Evolutionary conservation across 202 grass and related monocot genomes (phyloP), one percentile per base, ranked within the genome.

Genomic region (Zoysia matrella): DNA sequence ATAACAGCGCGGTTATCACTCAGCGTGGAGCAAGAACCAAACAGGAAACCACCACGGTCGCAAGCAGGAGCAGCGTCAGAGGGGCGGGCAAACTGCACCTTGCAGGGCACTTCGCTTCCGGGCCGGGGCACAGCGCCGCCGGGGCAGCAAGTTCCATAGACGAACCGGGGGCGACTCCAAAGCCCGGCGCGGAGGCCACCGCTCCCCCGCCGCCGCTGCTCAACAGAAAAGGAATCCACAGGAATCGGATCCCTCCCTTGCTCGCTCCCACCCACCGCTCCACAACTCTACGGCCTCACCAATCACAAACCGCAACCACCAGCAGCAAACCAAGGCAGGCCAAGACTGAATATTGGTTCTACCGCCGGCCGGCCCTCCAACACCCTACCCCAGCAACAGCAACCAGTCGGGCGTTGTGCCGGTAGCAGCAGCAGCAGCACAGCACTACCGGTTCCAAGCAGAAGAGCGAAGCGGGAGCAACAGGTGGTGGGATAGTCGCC

Each of bases 121-220:
- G 73, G 7, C 49, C 64, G 70, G 56, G 69, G 84, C 49, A 8
- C 65, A 1, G 30, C 30, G 80, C 56, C 18, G 65, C 74, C 55
- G 62, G 44, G 30, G 69, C 42, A 7, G 69, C 88, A 83, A 72
- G 50, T 87, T 86, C 88, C 88, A 90, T 90, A 87, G 75, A 90
- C 65, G 30, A 50, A 57, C 18, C 75, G 30, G 30, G 30, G 30
- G 30, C 75, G 39, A 13, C 72, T 81, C 79, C 48, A 63, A 68
- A 36, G 83, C 79, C 49, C 10, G 43, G 70, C 51, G 51, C 53
- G 30, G 69, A 62, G 69, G 83, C 47, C 82, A 75, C 61, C 78
- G 11, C 58, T 11, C 30, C 67, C 7, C 72, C 74, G 5, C 62
- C 67, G 3, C 63, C 64, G 4, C 22, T 65, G 71, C 10, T n/a